A percentile compares a stretch with the other conserved stretches of the same genome.
Conservation (phyloP, 2,329 filamentous ascomycete genomes). For the Cryphonectria japonica region DNA sequence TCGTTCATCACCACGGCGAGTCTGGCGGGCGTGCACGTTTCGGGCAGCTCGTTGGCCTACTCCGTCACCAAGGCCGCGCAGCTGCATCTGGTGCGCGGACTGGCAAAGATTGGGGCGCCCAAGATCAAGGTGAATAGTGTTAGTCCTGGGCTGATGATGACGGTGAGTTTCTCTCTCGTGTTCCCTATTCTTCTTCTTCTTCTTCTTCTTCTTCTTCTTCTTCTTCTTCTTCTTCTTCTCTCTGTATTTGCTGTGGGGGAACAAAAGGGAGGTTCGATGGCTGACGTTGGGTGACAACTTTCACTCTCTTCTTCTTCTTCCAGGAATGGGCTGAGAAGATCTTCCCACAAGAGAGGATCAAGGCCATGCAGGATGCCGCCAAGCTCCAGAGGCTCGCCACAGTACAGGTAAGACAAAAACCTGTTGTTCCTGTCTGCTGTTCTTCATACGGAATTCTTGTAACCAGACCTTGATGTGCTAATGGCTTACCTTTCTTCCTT, state of each 20-base stretch:
- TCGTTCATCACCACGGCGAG: conserved; percentile 67
- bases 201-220: neutral
- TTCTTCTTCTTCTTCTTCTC: neutral
- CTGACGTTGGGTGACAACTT: conserved; percentile 16
- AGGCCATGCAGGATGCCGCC: conserved; percentile 57
- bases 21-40: conserved; percentile 65
- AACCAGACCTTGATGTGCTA: neutral
- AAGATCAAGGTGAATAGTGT: conserved; percentile 64
- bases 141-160: conserved; percentile 56
- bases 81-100: conserved; percentile 58
- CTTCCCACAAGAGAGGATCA: conserved; percentile 60
- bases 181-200: neutral
- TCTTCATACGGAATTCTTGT: neutral
- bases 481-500: neutral
- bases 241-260: neutral
- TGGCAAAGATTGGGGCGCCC: conserved; percentile 57
- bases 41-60: conserved; percentile 70
- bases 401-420: conserved; percentile 45
- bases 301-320: too few relatives aligned
- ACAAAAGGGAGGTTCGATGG: neutral
- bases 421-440: neutral
- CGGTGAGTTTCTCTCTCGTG: conserved; percentile 39
- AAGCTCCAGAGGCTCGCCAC: conserved; percentile 63
- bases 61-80: conserved; percentile 77
- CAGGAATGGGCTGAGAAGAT: conserved; percentile 63